A percentile compares a stretch with the other conserved stretches of the same genome.
Conservation (phyloP, 495 filamentous ascomycete genomes). For the Immersiella caudata region DNA sequence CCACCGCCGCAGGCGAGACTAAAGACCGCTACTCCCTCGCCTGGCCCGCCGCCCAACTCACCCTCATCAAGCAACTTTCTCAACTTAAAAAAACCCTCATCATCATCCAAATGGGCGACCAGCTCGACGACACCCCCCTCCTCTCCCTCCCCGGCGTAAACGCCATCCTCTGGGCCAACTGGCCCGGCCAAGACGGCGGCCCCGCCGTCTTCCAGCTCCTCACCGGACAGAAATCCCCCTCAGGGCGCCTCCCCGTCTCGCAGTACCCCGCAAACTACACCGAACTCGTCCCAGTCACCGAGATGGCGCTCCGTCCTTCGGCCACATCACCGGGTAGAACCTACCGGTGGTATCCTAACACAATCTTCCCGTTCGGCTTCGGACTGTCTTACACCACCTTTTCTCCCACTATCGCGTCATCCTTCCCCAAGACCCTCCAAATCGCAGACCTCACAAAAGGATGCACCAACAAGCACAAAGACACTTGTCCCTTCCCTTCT, state of each 20-base stretch:
- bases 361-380: slow-evolving; percentile 52
- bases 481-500: slow-evolving; percentile 50
- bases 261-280: slow-evolving; percentile 48
- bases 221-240: slow-evolving; percentile 55
- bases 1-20: slow-evolving; percentile 41
- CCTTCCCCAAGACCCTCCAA: slow-evolving; percentile 19
- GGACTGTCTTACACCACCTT: slow-evolving; percentile 52
- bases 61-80: slow-evolving; percentile 40
- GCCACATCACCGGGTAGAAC: slow-evolving; percentile 42
- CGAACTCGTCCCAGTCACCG: slow-evolving; percentile 41
- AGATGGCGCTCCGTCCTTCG: slow-evolving; percentile 48
- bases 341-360: slow-evolving; percentile 46
- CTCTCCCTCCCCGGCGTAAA: slow-evolving; percentile 54
- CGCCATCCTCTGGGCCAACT: slow-evolving; percentile 55
- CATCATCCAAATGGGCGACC: slow-evolving; percentile 51
- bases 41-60: slow-evolving; percentile 46
- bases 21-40: slow-evolving; percentile 43
- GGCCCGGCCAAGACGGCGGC: slow-evolving; percentile 60
- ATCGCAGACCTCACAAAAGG: slow-evolving; percentile 30
- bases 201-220: slow-evolving; percentile 54
- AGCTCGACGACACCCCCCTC: slow-evolving; percentile 57
- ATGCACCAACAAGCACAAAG: slow-evolving; percentile 27
- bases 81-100: slow-evolving; percentile 43
- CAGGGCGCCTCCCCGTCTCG: slow-evolving; percentile 64
- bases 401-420: slow-evolving; percentile 43